Base-by-base conservation (phyloP, 78 protist genomes). In the Speleostelium caveatum region DNA sequence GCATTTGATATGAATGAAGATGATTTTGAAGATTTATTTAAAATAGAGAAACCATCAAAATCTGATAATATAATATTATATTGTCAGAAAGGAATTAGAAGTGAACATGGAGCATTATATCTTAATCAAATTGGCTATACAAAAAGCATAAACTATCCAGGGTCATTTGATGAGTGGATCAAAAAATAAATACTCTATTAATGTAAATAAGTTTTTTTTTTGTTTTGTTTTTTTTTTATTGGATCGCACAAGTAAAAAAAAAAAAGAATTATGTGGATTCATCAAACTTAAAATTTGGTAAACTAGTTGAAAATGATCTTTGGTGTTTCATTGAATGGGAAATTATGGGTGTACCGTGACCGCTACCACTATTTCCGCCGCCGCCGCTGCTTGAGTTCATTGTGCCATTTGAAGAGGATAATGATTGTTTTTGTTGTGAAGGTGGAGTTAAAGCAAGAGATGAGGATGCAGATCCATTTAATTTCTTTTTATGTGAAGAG, bases 281-380 rank as follows among this genome's bases (percentile, higher is more conserved):
- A 56, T 83, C 90, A 69, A 83, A 83, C 35, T 69, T 67, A 39
- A 71, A 83, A 19, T 68, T 59, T 16, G 91, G 91, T 59, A 83
- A 59, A 35, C 72, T 56, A 24, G 91, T 83, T 67, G 91, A 83
- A 36, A 83, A 83, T 35, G 91, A 83, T 60, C 91, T 53, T 36
- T 56, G 67, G 56, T 83, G 91, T 59, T 83, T 83, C 55, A 71
- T 59, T 30, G 24, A 41, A 74, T 74, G 67, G 24, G 68, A 36
- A 10, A 74, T 16, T 10, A 59, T 36, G 12, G 86, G 86, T 2
- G 75, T 60, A 67, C 32, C 67, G 3, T 42, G 76, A 10, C 53
- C 53, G 10, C 10, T 45, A 4, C 53, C 24, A 10, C n/a, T 28
- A n/a, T 59, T 72, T 2, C 68, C 32, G 55, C 32, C 62, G 3